Evolutionary conservation across 305 asterid genomes (phyloP).

Genomic region (Fraxinus dipetala): DNA sequence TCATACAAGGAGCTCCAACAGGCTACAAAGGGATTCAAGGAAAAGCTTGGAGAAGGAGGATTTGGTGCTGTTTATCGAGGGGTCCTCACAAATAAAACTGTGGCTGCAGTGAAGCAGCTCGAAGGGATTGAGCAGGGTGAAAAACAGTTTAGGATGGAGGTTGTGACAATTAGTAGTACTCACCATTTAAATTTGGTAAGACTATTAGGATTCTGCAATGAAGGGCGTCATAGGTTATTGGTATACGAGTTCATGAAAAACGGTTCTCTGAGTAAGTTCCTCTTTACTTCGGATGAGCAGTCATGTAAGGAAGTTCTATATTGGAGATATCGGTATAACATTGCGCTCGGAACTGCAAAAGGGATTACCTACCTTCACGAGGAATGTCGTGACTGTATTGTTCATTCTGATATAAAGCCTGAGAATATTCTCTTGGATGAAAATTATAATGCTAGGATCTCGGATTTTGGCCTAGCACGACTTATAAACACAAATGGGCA

Average conservation of each 20-base stretch:
- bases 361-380: conserved; percentile 35
- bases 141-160: conserved; percentile 47
- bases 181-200: conserved; percentile 53
- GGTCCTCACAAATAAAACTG: conserved; percentile 44
- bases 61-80: conserved; percentile 71
- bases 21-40: conserved; percentile 60
- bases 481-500: conserved; percentile 24
- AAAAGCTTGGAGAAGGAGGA: conserved; percentile 76
- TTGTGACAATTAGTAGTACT: conserved; percentile 51
- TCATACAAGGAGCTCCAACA: conserved; percentile 53
- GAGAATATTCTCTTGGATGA: conserved; percentile 30
- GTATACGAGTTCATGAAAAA: conserved; percentile 52
- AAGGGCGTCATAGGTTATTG: conserved; percentile 44
- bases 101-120: conserved; percentile 46
- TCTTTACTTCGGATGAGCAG: conserved; percentile 29
- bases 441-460: conserved; percentile 20
- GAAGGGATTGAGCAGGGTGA: conserved; percentile 55
- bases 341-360: conserved; percentile 29
- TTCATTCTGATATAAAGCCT: conserved; percentile 35
- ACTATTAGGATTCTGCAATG: conserved; percentile 45
- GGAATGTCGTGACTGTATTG: conserved; percentile 30
- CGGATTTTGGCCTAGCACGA: conserved; percentile 24
- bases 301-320: conserved; percentile 26
- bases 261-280: conserved; percentile 36
- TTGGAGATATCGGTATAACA: conserved; percentile 38